These are phyloP conservation scores for Reutealis trisperma DNA, from an alignment of 345 rosid species.

Conservation along the genomic window DNA sequence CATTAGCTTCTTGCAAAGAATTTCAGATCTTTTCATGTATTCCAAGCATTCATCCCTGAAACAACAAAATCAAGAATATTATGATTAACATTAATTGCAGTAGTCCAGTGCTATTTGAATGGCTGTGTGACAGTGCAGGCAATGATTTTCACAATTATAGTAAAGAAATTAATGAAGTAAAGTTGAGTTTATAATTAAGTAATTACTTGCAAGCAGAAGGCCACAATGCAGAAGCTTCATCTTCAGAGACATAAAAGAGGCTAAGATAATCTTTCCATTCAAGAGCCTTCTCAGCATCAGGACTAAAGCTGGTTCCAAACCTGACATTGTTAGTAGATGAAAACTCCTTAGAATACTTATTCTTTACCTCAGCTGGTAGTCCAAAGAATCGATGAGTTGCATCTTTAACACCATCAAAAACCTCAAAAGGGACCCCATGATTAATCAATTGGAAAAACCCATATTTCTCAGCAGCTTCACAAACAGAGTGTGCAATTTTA, in stretches of 20 bases:
- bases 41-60: conserved; percentile 47
- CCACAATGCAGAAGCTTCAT: conserved; percentile 41
- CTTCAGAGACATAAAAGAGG: conserved; percentile 44
- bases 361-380: conserved; percentile 16
- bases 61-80: background rate
- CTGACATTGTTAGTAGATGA: conserved; percentile 14
- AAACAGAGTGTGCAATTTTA: conserved; percentile 7
- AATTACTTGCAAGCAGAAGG: conserved; percentile 34
- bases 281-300: conserved; percentile 22
- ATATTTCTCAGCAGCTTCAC: conserved; percentile 25
- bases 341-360: conserved; percentile 19
- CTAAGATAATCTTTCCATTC: conserved; percentile 57
- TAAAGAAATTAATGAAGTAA: no score
- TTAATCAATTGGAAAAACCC: conserved; percentile 23
- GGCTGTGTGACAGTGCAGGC: no score
- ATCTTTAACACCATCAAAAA: conserved; percentile 12
- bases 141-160: no score
- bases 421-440: conserved; percentile 19
- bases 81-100: background rate
- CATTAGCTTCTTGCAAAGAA: conserved; percentile 37
- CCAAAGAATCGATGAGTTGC: conserved; percentile 19
- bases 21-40: conserved; percentile 43
- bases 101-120: background rate
- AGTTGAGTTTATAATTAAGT: background rate
- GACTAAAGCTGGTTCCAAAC: conserved; percentile 3